Percentiles rank a stretch among this genome's conserved stretches.
Evolutionary conservation across 1,284 basidiomycete species (phyloP).

Genomic region (Malassezia psittaci): DNA sequence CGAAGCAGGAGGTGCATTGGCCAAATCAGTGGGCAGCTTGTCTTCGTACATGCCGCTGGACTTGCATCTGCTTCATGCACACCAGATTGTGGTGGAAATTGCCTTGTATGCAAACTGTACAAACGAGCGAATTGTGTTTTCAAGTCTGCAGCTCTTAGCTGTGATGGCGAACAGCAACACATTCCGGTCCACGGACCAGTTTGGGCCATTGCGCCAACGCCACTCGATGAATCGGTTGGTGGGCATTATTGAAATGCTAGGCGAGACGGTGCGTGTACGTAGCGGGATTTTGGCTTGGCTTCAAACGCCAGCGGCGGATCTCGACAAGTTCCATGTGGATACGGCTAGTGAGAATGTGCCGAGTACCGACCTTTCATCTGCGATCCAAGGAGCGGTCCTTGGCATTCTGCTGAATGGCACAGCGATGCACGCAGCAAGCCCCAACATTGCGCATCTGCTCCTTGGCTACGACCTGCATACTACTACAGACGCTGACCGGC

Average conservation of each 20-base stretch:
- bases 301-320: slow-evolving; percentile 45
- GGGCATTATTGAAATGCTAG: slow-evolving; percentile 68
- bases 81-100: slow-evolving; percentile 69
- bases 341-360: slow-evolving; percentile 56
- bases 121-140: slow-evolving; percentile 63
- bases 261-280: slow-evolving; percentile 74
- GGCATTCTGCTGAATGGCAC: slow-evolving; percentile 76
- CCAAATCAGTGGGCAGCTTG: slow-evolving; percentile 20
- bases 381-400: slow-evolving; percentile 68
- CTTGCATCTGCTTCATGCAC: slow-evolving; percentile 57
- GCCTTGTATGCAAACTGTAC: slow-evolving; percentile 70
- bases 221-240: slow-evolving; percentile 57
- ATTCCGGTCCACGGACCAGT: slow-evolving; percentile 55
- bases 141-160: slow-evolving; percentile 69
- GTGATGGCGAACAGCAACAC: slow-evolving; percentile 55
- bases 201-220: slow-evolving; percentile 49
- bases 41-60: slow-evolving; percentile 64
- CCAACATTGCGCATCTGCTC: slow-evolving; percentile 81
- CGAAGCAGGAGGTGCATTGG: slow-evolving; percentile 48
- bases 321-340: slow-evolving; percentile 36
- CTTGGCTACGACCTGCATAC: slow-evolving; percentile 55
- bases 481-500: slow-evolving; percentile 51
- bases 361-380: slow-evolving; percentile 61
- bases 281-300: slow-evolving; percentile 67
- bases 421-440: slow-evolving; percentile 57